phyloP scores from a whole-genome alignment of 192 early-diverging fungal genomes.

The Coemansia sp. region DNA sequence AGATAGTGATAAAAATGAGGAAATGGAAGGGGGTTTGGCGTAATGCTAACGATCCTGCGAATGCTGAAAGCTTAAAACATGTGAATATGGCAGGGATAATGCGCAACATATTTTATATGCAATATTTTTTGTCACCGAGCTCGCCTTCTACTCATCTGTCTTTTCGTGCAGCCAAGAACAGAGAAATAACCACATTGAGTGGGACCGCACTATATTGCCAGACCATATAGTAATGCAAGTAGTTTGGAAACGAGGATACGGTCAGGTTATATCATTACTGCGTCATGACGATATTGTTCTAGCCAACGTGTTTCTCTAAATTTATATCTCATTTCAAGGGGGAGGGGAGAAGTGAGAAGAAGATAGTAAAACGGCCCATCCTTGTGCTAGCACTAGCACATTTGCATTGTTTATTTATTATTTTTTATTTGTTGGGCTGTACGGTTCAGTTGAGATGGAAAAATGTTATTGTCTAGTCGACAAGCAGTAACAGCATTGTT shows the following conservation, averaged over 20 bases:
- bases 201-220: background rate
- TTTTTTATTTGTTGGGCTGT: background rate
- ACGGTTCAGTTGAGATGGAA: background rate
- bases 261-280: constrained; percentile 4
- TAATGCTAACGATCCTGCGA: background rate
- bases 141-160: background rate
- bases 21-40: no score
- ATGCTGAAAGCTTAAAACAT: background rate
- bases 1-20: background rate
- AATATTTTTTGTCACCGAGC: background rate
- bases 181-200: no score
- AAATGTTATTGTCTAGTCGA: background rate
- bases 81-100: background rate
- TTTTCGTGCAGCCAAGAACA: no score
- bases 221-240: background rate
- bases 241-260: background rate
- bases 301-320: constrained; percentile 1
- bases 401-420: constrained; percentile 1
- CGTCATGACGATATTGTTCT: constrained; percentile 6
- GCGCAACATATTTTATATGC: background rate
- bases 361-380: background rate
- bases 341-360: no score
- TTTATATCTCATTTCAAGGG: background rate
- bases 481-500: background rate
- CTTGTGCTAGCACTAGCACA: background rate